Base-by-base conservation (phyloP, 2,329 filamentous ascomycete species). In the Botrytis galanthina region DNA sequence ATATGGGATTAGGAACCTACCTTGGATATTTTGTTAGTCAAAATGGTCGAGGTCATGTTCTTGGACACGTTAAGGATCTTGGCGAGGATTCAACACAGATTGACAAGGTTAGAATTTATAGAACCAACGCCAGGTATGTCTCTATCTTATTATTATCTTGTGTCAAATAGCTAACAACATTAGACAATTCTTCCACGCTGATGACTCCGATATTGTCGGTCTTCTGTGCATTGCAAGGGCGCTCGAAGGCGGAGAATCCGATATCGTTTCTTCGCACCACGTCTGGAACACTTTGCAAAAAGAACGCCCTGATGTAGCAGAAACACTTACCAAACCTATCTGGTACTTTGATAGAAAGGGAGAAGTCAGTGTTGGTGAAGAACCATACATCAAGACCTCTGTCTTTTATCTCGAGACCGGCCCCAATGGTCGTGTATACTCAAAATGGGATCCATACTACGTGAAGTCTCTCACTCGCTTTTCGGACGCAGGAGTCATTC, bases 261-360 rank as follows among this genome's bases (percentile, higher is more conserved):
- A 97, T 80, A 87, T 97, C 73, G 92, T 92, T 70, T 93, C 90
- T 75, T 88, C 90, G 29, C 94, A 97, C 81, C 85, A 90, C 77
- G 92, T 97, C 57, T 97, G 92, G 89, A 97, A 97, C 82, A 87
- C 87, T 54, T 86, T 97, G 51, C 92, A 94, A 80, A 83, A 82
- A 57, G 89, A 95, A 80, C 87, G 93, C 37, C 93, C 93, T 0
- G 93, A 95, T 79, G 91, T 97, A 1, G 91, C 93, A 0, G 89
- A 92, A 81, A 86, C 90, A 9, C 85, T 97, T 71, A 91, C 92
- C 1, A 84, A 91, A 81, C 93, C 94, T 0, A 89, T 94, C 76
- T 97, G 94, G 94, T 96, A 97, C 84, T 95, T 97, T 81, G 94
- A 97, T 83, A 91, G 94, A 72, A 97, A 97, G 84, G 94, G 94